Percentiles rank a stretch among this genome's conserved stretches.
phyloP scores from a whole-genome alignment of 176 grass and related monocot species.

The Dendrocalamus sinicus region DNA sequence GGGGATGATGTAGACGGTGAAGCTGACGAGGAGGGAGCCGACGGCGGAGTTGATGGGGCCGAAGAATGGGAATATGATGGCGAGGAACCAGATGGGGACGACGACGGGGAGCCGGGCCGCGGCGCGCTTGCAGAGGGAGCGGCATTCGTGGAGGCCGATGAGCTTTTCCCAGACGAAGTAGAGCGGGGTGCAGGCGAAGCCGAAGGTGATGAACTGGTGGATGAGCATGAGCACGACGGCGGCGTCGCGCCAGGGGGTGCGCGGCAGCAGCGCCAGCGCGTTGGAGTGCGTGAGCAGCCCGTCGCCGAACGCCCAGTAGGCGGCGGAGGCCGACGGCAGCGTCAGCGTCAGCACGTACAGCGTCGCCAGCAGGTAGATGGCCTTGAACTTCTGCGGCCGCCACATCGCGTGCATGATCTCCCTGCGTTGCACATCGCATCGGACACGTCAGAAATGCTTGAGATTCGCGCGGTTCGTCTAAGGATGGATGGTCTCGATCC shows the following conservation, averaged over 20 bases:
- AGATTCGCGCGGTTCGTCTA: background rate
- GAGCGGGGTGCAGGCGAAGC: conserved; percentile 96
- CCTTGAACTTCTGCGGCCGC: conserved; percentile 97
- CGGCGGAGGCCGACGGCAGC: conserved; percentile 80
- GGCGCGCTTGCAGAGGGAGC: conserved; percentile 83
- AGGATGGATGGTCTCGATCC: too few species aligned
- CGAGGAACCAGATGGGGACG: conserved; percentile 96
- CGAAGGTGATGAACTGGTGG: conserved; percentile 99
- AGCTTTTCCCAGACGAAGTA: conserved; percentile 99
- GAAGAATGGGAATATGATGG: conserved; percentile 98
- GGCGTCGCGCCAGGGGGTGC: conserved; percentile 65
- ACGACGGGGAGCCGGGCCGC: conserved; percentile 89
- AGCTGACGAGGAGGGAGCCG: conserved; percentile 87
- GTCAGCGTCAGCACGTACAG: conserved; percentile 95
- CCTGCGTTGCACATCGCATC: conserved; percentile 15
- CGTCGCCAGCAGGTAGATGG: conserved; percentile 90
- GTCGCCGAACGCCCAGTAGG: conserved; percentile 99
- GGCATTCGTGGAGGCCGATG: conserved; percentile 92
- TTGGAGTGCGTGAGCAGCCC: conserved; percentile 84
- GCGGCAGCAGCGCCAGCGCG: conserved; percentile 76
- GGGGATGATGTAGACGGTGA: conserved; percentile 98
- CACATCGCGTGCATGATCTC: conserved; percentile 99
- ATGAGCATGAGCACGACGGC: conserved; percentile 95
- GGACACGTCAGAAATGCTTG: background rate
- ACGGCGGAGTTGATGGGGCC: conserved; percentile 98